Percentiles rank a stretch among this genome's conserved stretches.
Conservation (phyloP, 306 rosid genomes). For the Crataegus laevigata region DNA sequence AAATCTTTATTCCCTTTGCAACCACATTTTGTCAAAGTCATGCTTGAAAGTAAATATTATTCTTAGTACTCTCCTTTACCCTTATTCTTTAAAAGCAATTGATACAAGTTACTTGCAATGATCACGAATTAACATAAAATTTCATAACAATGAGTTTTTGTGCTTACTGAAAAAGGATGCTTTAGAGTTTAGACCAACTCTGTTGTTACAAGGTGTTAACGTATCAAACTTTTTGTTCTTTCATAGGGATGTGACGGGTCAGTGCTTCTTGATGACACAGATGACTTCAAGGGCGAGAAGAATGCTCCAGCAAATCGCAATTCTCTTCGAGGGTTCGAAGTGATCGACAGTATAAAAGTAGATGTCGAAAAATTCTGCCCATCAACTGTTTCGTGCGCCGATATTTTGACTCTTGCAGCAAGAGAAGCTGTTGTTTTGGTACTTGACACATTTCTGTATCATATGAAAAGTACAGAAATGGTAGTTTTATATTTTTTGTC, state of each 20-base stretch:
- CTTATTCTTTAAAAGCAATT: neutral
- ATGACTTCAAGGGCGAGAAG: constrained; percentile 46
- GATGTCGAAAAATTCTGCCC: constrained; percentile 48
- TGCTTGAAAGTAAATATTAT: neutral
- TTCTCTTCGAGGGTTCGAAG: constrained; percentile 60
- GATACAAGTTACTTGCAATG: too few species aligned
- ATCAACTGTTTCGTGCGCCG: constrained; percentile 57
- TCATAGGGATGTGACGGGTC: constrained; percentile 68
- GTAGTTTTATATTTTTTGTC: neutral
- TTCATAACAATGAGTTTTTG: too few species aligned
- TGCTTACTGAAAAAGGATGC: too few species aligned
- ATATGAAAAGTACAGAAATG: neutral
- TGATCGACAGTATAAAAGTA: constrained; percentile 54
- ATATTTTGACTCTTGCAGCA: constrained; percentile 55
- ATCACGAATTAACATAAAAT: too few species aligned
- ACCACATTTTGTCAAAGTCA: too few species aligned
- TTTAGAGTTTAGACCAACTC: too few species aligned
- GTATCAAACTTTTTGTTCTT: neutral
- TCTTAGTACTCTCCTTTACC: neutral
- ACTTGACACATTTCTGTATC: neutral
- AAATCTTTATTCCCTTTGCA: neutral
- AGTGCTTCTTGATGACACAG: constrained; percentile 57
- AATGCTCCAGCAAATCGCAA: constrained; percentile 39
- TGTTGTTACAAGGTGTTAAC: too few species aligned
- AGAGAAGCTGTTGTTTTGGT: constrained; percentile 57